Evolutionary conservation across 768 basidiomycete genomes (phyloP), one percentile per base, ranked within the genome.

Genomic region (Psilocybe cubensis): DNA sequence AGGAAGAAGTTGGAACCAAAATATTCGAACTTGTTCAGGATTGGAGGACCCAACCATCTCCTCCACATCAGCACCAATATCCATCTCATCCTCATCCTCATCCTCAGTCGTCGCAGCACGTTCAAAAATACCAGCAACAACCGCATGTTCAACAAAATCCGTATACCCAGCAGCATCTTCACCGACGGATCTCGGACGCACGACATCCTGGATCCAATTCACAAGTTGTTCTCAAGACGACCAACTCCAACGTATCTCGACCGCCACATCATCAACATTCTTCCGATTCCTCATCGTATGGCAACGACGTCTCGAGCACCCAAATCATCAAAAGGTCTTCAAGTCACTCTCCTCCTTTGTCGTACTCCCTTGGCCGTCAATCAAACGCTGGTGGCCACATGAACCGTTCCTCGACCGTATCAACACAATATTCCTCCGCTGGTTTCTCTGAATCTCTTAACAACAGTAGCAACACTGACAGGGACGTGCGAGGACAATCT

Each of bases 1-100:
- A 87, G 66, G 86, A 85, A 56, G 68, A 81, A 18, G 88, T 83
- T 82, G 89, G 89, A 20, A 82, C 85, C 53, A 78, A 79, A 55
- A 78, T 86, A 24, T 73, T 75, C 24, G 85, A 86, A 54, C 73
- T 76, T 54, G 78, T 71, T 33, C 74, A 72, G 50, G 74, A 77
- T 52, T 75, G 74, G 70, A 71, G 71, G 20, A 65, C 72, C 42
- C 73, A 70, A 44, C 69, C 75, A 33, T 76, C 77, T 14, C 76
- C 76, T 21, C 67, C 70, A 48, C 65, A 69, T 29, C 69, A 72
- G 54, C 73, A 73, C 61, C 70, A 63, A 25, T 63, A 67, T 50
- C 64, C 66, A 35, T n/a, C n/a, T n/a, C n/a, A n/a, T 53, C 63
- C 7, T 24, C 63, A 60, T 46, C 41, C 58, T n/a, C 67, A 66